phyloP scores from a whole-genome alignment of 2,329 filamentous ascomycete species.

The Arthroderma sp. region DNA sequence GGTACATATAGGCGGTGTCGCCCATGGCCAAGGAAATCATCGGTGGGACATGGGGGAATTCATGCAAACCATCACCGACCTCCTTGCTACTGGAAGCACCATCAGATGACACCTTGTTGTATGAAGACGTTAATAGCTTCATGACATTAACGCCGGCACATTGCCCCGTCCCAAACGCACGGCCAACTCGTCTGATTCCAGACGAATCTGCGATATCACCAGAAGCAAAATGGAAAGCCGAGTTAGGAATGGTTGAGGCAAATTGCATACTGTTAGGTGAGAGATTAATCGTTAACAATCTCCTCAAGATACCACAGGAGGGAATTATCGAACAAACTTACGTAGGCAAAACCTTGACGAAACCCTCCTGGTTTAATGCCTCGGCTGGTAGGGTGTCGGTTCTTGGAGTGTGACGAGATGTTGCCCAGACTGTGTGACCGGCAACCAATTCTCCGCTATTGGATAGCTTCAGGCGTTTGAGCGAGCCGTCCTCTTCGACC shows the following conservation, averaged over 20 bases:
- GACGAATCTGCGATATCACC: neutral
- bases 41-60: neutral
- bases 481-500: neutral
- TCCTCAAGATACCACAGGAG: neutral
- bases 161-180: neutral
- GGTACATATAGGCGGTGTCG: neutral
- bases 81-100: neutral
- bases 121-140: neutral
- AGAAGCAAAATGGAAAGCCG: neutral
- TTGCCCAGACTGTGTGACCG: neutral
- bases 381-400: neutral
- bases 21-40: neutral
- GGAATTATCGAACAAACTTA: neutral
- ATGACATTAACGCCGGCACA: neutral
- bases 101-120: neutral
- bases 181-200: neutral
- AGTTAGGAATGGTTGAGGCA: neutral
- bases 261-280: neutral
- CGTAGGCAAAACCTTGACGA: neutral
- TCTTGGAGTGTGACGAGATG: neutral
- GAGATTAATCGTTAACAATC: neutral
- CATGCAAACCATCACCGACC: neutral
- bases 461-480: neutral
- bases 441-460: neutral
- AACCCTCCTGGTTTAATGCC: neutral